These are phyloP conservation scores for Rhizoclosmatium sp. DNA, from an alignment of 192 early-diverging fungal genomes.

Conservation along the genomic window DNA sequence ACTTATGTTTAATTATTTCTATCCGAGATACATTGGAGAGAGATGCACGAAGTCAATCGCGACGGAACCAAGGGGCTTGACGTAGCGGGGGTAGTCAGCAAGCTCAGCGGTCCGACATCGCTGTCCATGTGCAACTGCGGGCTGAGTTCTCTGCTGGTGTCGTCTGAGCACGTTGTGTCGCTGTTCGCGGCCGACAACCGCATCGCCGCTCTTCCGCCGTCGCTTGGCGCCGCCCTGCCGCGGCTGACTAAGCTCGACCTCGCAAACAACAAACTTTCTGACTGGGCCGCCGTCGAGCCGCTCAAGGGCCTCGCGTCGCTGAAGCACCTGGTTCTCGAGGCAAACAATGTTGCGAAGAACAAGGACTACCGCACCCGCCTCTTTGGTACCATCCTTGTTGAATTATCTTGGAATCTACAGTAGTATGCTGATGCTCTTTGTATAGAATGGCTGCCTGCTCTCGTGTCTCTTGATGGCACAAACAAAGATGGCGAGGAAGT, in stretches of 20 bases:
- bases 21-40: not conserved
- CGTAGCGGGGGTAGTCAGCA: not conserved
- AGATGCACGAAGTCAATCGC: conserved; percentile 6
- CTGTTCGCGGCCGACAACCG: conserved; percentile 25
- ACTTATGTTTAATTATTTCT: too few relatives aligned
- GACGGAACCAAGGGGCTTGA: not conserved
- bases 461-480: conserved; percentile 10
- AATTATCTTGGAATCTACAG: not conserved
- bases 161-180: not conserved
- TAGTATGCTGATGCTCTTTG: too few relatives aligned
- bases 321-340: conserved; percentile 19
- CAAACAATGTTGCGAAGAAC: conserved; percentile 5
- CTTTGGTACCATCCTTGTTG: not conserved
- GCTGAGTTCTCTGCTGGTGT: not conserved
- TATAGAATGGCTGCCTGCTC: conserved; percentile 8
- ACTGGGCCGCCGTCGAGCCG: not conserved
- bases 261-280: conserved; percentile 7
- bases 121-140: conserved; percentile 13
- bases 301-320: not conserved
- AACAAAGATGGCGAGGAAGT: conserved; percentile 7
- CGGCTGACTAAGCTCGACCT: not conserved
- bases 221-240: not conserved
- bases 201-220: conserved; percentile 1
- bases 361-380: not conserved
- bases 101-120: not conserved